A percentile compares a stretch with the other conserved stretches of the same genome.
These are phyloP conservation scores for Tricholomella constricta DNA, from an alignment of 768 basidiomycete species.

Conservation along the genomic window DNA sequence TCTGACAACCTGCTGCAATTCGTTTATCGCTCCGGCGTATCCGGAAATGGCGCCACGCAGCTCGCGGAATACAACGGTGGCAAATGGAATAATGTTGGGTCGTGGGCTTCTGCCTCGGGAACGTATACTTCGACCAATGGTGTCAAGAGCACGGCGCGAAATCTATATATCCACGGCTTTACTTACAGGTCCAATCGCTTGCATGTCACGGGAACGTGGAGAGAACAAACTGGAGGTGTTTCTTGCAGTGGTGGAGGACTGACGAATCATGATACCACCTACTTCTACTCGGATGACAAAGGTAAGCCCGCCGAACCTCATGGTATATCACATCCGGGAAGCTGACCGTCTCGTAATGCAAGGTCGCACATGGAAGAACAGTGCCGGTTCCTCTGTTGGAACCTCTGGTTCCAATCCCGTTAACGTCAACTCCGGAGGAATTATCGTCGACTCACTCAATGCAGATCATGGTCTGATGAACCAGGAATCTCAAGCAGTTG, in stretches of 20 bases:
- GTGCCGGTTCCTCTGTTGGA: slow-evolving; percentile 37
- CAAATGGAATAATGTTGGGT: slow-evolving; percentile 45
- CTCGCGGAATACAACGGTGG: slow-evolving; percentile 46
- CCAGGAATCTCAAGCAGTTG: slow-evolving; percentile 50
- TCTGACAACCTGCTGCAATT: slow-evolving; percentile 49
- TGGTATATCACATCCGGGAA: neutral
- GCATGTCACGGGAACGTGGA: slow-evolving; percentile 50
- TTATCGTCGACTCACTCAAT: slow-evolving; percentile 45
- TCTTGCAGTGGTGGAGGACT: slow-evolving; percentile 44
- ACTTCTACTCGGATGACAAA: slow-evolving; percentile 48
- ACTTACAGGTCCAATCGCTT: slow-evolving; percentile 38
- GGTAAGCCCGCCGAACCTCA: slow-evolving; percentile 25
- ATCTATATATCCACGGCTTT: slow-evolving; percentile 51
- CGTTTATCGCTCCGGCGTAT: slow-evolving; percentile 48
- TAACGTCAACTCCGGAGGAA: slow-evolving; percentile 44
- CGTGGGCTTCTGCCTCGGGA: slow-evolving; percentile 46
- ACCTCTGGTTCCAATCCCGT: slow-evolving; percentile 43
- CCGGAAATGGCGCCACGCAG: slow-evolving; percentile 49
- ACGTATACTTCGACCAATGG: slow-evolving; percentile 46
- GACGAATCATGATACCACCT: slow-evolving; percentile 51
- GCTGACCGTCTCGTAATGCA: neutral
- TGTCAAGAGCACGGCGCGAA: slow-evolving; percentile 40
- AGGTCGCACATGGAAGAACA: slow-evolving; percentile 50
- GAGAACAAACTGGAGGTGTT: slow-evolving; percentile 44
- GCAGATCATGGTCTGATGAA: slow-evolving; percentile 55